These are phyloP conservation scores for Pterocarpus macrocarpus DNA, from an alignment of 306 rosid species.

Conservation along the genomic window DNA sequence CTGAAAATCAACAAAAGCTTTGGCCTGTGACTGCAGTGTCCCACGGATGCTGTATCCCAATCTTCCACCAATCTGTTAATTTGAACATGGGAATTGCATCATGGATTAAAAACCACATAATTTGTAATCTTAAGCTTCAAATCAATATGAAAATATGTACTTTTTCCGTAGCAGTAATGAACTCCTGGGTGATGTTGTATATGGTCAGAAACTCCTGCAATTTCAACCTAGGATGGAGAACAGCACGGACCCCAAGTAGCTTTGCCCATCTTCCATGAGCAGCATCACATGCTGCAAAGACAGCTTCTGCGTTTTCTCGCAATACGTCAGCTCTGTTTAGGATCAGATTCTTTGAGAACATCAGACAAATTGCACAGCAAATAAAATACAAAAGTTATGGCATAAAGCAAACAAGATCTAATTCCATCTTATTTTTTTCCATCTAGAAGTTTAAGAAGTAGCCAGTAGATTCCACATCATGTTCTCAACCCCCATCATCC, in stretches of 20 bases:
- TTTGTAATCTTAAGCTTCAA: constrained; percentile 24
- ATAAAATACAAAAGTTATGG: constrained; percentile 34
- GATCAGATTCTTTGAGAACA: constrained; percentile 70
- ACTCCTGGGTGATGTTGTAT: constrained; percentile 89
- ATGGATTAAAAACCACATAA: constrained; percentile 45
- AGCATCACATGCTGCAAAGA: constrained; percentile 99
- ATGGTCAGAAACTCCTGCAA: constrained; percentile 90
- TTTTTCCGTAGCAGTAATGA: constrained; percentile 91
- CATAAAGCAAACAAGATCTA: constrained; percentile 35
- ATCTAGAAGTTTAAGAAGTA: constrained; percentile 20
- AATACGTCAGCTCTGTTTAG: constrained; percentile 95
- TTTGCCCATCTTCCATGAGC: constrained; percentile 99
- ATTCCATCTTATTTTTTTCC: constrained; percentile 5
- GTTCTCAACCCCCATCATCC: background rate
- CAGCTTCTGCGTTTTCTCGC: constrained; percentile 99
- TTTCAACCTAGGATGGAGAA: constrained; percentile 94
- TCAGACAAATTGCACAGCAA: constrained; percentile 46
- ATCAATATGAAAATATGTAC: constrained; percentile 53
- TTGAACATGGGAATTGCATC: constrained; percentile 45
- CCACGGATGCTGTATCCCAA: constrained; percentile 99
- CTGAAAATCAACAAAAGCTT: constrained; percentile 96
- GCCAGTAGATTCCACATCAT: constrained; percentile 22
- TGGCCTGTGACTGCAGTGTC: constrained; percentile 96
- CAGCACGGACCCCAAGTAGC: constrained; percentile 96
- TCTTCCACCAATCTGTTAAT: constrained; percentile 96